These are phyloP conservation scores for Fusarium chaquense DNA, from an alignment of 2,329 filamentous ascomycete species.

Conservation along the genomic window DNA sequence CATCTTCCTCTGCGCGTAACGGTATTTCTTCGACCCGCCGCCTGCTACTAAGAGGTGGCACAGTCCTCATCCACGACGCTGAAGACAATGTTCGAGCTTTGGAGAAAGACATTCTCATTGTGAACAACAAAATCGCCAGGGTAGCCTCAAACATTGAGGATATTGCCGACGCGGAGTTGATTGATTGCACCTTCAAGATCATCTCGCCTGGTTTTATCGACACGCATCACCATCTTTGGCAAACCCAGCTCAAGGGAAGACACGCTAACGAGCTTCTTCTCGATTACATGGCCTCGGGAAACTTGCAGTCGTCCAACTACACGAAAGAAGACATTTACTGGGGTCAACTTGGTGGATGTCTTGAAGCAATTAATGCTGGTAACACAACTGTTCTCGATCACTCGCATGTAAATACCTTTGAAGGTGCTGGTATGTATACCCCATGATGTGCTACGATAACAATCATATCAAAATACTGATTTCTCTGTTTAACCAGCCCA, in stretches of 20 bases:
- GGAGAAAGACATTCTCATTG: conserved; percentile 13
- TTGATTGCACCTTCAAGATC: conserved; percentile 2
- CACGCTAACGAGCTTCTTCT: conserved; percentile 9
- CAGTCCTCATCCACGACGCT: conserved; percentile 22
- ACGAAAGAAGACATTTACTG: conserved; percentile 15
- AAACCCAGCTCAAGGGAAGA: conserved; percentile 21
- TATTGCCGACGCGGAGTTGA: not conserved
- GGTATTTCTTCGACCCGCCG: not conserved
- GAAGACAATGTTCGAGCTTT: conserved; percentile 9
- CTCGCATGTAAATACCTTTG: conserved; percentile 11
- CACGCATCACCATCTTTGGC: conserved; percentile 25
- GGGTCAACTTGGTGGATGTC: conserved; percentile 28
- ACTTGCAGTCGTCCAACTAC: conserved; percentile 11
- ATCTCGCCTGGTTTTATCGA: conserved; percentile 21
- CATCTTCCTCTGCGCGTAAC: not conserved
- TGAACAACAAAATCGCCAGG: conserved; percentile 15
- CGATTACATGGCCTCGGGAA: conserved; percentile 13
- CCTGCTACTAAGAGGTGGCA: conserved; percentile 19
- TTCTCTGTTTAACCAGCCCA: not conserved
- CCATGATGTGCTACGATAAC: fast-evolving
- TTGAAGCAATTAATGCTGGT: conserved; percentile 29
- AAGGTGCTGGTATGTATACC: not conserved
- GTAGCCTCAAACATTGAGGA: not conserved
- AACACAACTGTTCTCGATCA: conserved; percentile 33
- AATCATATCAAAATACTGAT: fast-evolving